Evolutionary conservation across 805 yeast species (phyloP).

Genomic region (Cyberlindnera nakhonratchasimensis): DNA sequence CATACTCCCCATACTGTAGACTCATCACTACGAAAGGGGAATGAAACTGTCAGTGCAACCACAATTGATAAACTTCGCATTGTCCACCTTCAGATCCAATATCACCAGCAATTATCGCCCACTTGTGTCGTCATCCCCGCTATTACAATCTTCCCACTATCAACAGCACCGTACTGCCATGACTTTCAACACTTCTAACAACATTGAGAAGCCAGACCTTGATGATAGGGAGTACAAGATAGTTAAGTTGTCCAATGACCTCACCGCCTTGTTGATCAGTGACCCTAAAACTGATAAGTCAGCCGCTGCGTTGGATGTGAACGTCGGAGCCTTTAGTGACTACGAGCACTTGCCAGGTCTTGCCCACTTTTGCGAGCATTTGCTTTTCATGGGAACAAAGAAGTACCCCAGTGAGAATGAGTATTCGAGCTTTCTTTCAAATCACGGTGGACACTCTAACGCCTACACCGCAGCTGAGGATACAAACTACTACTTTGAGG

Average conservation of each 20-base stretch:
- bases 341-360: constrained; percentile 62
- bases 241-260: constrained; percentile 53
- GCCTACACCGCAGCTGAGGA: constrained; percentile 89
- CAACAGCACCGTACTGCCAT: constrained; percentile 3
- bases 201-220: constrained; percentile 39
- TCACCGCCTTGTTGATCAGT: constrained; percentile 60
- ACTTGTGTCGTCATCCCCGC: neutral
- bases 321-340: constrained; percentile 74
- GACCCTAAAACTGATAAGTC: constrained; percentile 71
- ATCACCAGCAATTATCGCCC: neutral
- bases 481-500: constrained; percentile 89
- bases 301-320: constrained; percentile 77
- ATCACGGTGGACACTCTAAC: constrained; percentile 85
- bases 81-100: neutral
- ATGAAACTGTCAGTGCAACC: neutral
- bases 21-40: no score
- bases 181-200: constrained; percentile 23
- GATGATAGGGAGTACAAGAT: constrained; percentile 79
- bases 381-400: constrained; percentile 75
- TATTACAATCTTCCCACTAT: neutral
- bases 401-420: constrained; percentile 79
- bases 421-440: constrained; percentile 68
- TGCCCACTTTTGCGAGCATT: constrained; percentile 76
- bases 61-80: neutral
- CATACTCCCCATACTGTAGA: no score